phyloP scores from a whole-genome alignment of 2,329 filamentous ascomycete species.

The Neopestalotiopsis sp. region DNA sequence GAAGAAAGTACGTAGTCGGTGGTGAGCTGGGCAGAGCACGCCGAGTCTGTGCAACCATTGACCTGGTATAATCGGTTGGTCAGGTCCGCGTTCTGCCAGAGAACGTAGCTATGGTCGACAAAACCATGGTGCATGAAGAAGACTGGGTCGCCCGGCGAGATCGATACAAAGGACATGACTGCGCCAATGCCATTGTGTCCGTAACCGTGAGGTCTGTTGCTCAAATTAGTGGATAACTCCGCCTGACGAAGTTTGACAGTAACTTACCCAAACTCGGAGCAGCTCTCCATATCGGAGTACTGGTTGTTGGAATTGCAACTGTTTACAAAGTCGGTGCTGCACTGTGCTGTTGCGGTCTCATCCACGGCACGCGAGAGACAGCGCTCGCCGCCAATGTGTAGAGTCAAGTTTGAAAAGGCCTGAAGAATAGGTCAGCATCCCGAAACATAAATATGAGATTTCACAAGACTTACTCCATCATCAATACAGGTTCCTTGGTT shows the following conservation, averaged over 20 bases:
- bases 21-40: conserved; percentile 33
- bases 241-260: background rate
- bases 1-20: conserved; percentile 31
- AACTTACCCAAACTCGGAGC: conserved; percentile 39
- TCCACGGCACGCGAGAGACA: conserved; percentile 40
- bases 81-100: conserved; percentile 28
- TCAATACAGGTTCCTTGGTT: conserved; percentile 38
- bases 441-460: background rate
- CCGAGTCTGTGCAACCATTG: conserved; percentile 32
- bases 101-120: conserved; percentile 27
- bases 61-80: conserved; percentile 22
- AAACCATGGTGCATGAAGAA: conserved; percentile 33
- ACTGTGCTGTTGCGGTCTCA: conserved; percentile 34
- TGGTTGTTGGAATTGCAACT: conserved; percentile 35
- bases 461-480: conserved; percentile 31
- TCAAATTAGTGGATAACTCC: conserved; percentile 22
- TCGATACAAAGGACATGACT: conserved; percentile 40
- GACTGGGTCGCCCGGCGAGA: conserved; percentile 39
- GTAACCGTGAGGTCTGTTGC: conserved; percentile 38
- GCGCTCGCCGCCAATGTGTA: conserved; percentile 38
- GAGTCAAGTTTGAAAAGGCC: conserved; percentile 32
- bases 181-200: conserved; percentile 42
- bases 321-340: conserved; percentile 36
- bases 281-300: conserved; percentile 37
- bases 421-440: conserved; percentile 18